Evolutionary conservation across 495 filamentous ascomycete genomes (phyloP), one percentile per base, ranked within the genome.

Genomic region (Aspergillus bridgeri): DNA sequence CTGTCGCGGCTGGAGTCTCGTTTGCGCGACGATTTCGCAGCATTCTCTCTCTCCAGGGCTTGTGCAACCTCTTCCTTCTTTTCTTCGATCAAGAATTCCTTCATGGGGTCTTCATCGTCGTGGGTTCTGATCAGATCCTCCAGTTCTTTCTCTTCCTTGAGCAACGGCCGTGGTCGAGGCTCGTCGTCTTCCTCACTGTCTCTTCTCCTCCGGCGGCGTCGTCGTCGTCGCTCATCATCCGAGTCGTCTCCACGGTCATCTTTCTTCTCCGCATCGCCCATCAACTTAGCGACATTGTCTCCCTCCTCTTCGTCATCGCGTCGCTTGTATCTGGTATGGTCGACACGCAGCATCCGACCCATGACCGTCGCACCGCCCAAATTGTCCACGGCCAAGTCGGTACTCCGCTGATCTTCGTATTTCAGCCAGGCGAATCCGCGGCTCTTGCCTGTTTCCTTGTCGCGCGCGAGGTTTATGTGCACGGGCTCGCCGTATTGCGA

Each of bases 61-160:
- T 75, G 79, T 33, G 86, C 83, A 33, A 96, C 83, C 69, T 96
- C 90, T 60, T 91, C 89, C 65, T 87, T 89, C 81, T 96, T 96
- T 75, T 94, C 88, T 46, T 91, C 78, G 22, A 97, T 81, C 50
- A 96, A 70, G 67, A 89, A 95, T 51, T 84, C 83, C 74, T 96
- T 98, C 94, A 98, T 97, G 2, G 94, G 93, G 74, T 98, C 93
- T 63, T 97, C 94, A 21, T 97, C 92, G 61, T 97, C 93, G 60
- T 95, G 88, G 19, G 91, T 85, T 57, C 79, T 72, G 18, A 94
- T 85, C 63, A 97, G 66, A 52, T 85, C 82, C 55, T 81, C 83
- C 46, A 98, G 67, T 67, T 97, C 93, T 46, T 73, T 76, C 72
- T 97, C 93, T 62, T 89, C 87, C 61, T 79, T 83, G 18, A 88